Evolutionary conservation across 345 rosid genomes (phyloP).

Genomic region (Odontarrhena argentea): DNA sequence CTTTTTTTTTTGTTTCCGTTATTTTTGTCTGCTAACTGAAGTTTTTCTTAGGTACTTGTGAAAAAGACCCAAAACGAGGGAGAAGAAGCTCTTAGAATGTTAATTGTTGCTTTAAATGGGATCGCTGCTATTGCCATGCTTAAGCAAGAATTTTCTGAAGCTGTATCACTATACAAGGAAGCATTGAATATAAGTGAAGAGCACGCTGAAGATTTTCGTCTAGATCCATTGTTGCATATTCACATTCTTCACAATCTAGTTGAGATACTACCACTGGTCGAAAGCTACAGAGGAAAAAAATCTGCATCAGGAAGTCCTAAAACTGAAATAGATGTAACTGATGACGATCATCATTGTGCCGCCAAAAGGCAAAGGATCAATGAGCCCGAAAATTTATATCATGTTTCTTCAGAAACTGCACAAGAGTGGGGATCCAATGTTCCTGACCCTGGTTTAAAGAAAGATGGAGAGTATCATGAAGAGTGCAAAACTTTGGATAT

Average conservation of each 20-base stretch:
- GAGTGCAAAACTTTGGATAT: constrained; percentile 47
- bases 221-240: constrained; percentile 87
- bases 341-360: constrained; percentile 43
- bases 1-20: constrained; percentile 20
- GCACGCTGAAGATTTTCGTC: constrained; percentile 78
- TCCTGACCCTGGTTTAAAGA: constrained; percentile 39
- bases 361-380: constrained; percentile 53
- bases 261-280: constrained; percentile 61
- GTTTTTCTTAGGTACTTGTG: constrained; percentile 69
- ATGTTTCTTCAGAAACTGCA: constrained; percentile 36
- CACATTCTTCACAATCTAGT: constrained; percentile 89
- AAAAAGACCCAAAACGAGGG: constrained; percentile 92
- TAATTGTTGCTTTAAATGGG: constrained; percentile 86
- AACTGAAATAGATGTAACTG: constrained; percentile 44
- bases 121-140: constrained; percentile 91
- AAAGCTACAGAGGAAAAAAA: constrained; percentile 38
- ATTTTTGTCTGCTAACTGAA: constrained; percentile 30
- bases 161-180: constrained; percentile 75
- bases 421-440: constrained; percentile 26
- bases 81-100: constrained; percentile 87
- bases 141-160: constrained; percentile 63
- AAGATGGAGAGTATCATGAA: constrained; percentile 41
- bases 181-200: constrained; percentile 66
- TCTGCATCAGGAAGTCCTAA: constrained; percentile 44
- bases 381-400: constrained; percentile 36